Evolutionary conservation across 108 stramenopile species (phyloP).

Genomic region (Schizochytrium sp.): DNA sequence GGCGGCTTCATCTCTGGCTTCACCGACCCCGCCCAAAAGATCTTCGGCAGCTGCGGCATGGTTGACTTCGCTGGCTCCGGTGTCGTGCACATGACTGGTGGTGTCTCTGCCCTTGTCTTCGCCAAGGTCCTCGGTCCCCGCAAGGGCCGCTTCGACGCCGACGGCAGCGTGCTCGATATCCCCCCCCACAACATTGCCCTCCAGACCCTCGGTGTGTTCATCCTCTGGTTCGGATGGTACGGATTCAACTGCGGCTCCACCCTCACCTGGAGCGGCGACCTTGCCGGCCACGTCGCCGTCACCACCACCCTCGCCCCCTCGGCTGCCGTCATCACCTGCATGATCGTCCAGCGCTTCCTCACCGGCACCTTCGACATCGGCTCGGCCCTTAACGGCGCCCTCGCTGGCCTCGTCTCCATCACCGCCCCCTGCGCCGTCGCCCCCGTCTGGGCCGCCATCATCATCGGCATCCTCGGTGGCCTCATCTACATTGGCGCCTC

Average conservation of each 20-base stretch:
- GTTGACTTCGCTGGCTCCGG: slow-evolving; percentile 83
- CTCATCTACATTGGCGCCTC: slow-evolving; percentile 59
- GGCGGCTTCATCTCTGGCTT: slow-evolving; percentile 30
- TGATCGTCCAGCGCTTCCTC: not conserved
- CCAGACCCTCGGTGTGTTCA: slow-evolving; percentile 74
- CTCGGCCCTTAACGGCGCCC: slow-evolving; percentile 39
- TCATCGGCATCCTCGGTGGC: slow-evolving; percentile 67
- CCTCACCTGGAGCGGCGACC: slow-evolving; percentile 39
- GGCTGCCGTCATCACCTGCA: slow-evolving; percentile 18
- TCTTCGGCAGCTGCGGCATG: slow-evolving; percentile 47
- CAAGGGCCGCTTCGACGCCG: slow-evolving; percentile 59
- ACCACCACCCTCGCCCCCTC: slow-evolving; percentile 78
- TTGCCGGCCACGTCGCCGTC: slow-evolving; percentile 54
- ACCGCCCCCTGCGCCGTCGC: slow-evolving; percentile 71
- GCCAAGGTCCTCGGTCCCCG: slow-evolving; percentile 71
- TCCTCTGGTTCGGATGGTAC: slow-evolving; percentile 90
- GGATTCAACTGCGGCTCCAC: slow-evolving; percentile 83
- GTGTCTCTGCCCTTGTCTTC: slow-evolving; percentile 65
- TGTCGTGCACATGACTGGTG: slow-evolving; percentile 85
- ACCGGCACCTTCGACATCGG: slow-evolving; percentile 14
- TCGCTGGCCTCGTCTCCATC: slow-evolving; percentile 80
- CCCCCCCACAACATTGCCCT: slow-evolving; percentile 65
- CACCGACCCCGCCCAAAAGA: not conserved
- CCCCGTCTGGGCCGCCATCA: slow-evolving; percentile 68
- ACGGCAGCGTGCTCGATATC: slow-evolving; percentile 31